These are phyloP conservation scores for Lasiosphaeria ovina DNA, from an alignment of 495 filamentous ascomycete genomes.

Conservation along the genomic window DNA sequence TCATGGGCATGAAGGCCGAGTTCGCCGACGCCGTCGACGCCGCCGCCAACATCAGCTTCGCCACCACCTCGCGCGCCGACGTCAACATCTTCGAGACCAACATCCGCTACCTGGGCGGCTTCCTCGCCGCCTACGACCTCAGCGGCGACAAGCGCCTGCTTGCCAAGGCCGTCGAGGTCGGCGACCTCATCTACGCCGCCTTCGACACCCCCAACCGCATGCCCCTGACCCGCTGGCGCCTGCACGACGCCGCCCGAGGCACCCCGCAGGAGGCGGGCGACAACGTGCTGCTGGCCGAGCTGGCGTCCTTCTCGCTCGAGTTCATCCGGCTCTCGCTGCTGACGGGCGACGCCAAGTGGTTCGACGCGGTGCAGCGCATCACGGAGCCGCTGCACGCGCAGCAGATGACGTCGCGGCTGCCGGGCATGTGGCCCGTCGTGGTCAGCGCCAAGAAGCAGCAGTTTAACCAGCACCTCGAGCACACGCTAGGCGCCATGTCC, in stretches of 20 bases:
- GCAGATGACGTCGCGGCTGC: constrained; percentile 63
- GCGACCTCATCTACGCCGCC: constrained; percentile 76
- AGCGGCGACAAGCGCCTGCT: constrained; percentile 67
- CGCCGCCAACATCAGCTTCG: constrained; percentile 79
- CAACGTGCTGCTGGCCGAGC: constrained; percentile 50
- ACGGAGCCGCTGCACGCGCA: constrained; percentile 67
- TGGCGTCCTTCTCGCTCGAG: constrained; percentile 78
- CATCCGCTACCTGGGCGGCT: constrained; percentile 76
- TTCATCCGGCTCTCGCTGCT: constrained; percentile 82
- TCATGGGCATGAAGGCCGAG: constrained; percentile 87
- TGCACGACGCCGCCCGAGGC: constrained; percentile 31
- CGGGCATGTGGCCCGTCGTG: constrained; percentile 55
- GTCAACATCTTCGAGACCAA: constrained; percentile 79
- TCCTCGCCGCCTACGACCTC: constrained; percentile 73
- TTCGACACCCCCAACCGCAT: constrained; percentile 94
- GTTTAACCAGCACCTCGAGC: constrained; percentile 42
- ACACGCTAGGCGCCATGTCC: constrained; percentile 69
- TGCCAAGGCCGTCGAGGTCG: constrained; percentile 77
- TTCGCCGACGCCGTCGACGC: constrained; percentile 82
- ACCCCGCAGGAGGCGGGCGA: constrained; percentile 34
- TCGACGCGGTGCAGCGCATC: constrained; percentile 80
- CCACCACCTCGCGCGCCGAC: constrained; percentile 53
- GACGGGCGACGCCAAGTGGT: constrained; percentile 78
- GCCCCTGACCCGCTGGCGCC: constrained; percentile 71
- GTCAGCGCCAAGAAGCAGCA: constrained; percentile 33